Evolutionary conservation across 1,284 basidiomycete genomes (phyloP).

Genomic region (Retiboletus flavoniger): DNA sequence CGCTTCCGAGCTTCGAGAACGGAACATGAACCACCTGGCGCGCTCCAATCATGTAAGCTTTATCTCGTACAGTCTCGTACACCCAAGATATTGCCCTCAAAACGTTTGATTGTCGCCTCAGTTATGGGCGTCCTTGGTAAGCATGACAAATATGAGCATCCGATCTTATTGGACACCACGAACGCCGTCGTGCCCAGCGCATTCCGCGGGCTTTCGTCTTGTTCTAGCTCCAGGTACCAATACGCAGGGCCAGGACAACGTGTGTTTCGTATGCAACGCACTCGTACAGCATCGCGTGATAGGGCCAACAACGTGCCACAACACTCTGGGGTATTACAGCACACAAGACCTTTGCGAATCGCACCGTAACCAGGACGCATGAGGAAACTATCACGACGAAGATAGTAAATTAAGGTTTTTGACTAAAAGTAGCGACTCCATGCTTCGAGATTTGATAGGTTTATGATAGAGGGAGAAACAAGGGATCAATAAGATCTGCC

Average conservation of each 20-base stretch:
- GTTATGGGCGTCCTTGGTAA: conserved; percentile 13
- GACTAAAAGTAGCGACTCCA: conserved; percentile 26
- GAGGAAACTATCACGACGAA: conserved; percentile 22
- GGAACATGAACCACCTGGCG: conserved; percentile 24
- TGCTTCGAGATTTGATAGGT: conserved; percentile 29
- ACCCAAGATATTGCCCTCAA: neutral
- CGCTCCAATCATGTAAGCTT: conserved; percentile 23
- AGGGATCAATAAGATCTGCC: conserved; percentile 25
- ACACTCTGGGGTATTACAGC: conserved; percentile 19
- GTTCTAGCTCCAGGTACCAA: conserved; percentile 1
- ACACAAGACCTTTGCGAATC: conserved; percentile 15
- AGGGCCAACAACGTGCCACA: conserved; percentile 6
- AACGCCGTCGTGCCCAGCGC: neutral
- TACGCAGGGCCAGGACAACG: conserved; percentile 14
- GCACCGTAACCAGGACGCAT: conserved; percentile 23
- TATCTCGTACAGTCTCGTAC: conserved; percentile 7
- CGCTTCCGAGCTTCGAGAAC: conserved; percentile 28
- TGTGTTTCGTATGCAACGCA: conserved; percentile 17
- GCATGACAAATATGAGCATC: conserved; percentile 1
- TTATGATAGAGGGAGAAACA: conserved; percentile 14
- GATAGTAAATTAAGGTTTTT: conserved; percentile 33
- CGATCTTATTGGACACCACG: neutral
- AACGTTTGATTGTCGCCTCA: conserved; percentile 2
- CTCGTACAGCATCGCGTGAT: conserved; percentile 10
- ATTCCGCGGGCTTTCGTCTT: neutral